Percentiles rank a stretch among this genome's conserved stretches.
phyloP scores from a whole-genome alignment of 208 protist species.

The Leptomonas pyrrhocoris region DNA sequence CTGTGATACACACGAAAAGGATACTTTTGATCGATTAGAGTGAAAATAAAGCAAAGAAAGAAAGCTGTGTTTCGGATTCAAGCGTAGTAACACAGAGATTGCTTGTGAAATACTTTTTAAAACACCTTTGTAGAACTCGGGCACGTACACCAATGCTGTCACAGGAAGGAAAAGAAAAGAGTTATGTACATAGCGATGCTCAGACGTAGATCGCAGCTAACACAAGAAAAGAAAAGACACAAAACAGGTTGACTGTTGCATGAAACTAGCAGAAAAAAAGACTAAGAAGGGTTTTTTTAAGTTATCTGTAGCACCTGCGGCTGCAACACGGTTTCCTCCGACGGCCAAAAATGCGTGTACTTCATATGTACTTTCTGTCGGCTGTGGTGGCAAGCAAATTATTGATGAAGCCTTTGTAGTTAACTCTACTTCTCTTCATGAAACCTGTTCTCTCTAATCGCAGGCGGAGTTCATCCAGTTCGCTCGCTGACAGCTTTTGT shows the following conservation, averaged over 20 bases:
- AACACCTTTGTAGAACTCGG: background rate
- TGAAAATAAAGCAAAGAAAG: background rate
- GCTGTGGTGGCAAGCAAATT: conserved; percentile 31
- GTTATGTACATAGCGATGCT: background rate
- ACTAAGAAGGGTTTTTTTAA: no score
- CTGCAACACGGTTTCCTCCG: no score
- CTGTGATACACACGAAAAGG: no score
- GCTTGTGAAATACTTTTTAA: no score
- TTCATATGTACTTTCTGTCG: conserved; percentile 19
- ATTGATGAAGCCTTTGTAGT: conserved; percentile 58
- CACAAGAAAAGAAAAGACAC: background rate
- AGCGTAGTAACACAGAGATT: no score
- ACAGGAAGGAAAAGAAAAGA: background rate
- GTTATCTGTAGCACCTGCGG: no score
- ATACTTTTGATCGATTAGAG: background rate
- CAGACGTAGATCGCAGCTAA: background rate
- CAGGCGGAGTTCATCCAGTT: conserved; percentile 44
- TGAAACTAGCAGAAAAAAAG: background rate
- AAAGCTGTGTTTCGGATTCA: no score
- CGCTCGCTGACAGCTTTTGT: conserved; percentile 36
- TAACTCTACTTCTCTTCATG: conserved; percentile 51
- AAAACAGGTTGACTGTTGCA: background rate
- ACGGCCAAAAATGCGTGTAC: no score
- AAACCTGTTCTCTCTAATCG: conserved; percentile 48
- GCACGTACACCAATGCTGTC: background rate